phyloP scores from a whole-genome alignment of 2,329 filamentous ascomycete species.

The Trichoderma asperellum region DNA sequence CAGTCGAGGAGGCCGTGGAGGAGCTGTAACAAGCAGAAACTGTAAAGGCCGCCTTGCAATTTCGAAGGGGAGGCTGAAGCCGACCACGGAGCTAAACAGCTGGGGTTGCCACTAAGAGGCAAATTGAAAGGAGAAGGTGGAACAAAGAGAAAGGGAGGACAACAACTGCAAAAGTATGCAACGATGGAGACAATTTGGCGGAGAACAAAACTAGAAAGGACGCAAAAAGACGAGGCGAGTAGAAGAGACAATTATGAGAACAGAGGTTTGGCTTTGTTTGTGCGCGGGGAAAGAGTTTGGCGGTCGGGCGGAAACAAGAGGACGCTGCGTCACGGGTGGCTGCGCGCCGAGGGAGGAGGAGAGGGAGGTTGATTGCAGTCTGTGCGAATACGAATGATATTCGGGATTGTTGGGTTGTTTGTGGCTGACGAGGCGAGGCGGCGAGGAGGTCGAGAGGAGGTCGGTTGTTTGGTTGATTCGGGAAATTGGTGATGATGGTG shows the following conservation, averaged over 20 bases:
- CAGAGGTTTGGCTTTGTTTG: slow-evolving; percentile 15
- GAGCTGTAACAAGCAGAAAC: neutral
- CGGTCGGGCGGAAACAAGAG: slow-evolving; percentile 20
- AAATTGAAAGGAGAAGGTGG: slow-evolving; percentile 7
- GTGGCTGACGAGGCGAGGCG: neutral
- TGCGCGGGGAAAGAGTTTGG: slow-evolving; percentile 17
- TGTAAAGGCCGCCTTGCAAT: slow-evolving; percentile 25
- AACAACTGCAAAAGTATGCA: neutral
- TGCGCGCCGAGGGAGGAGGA: neutral
- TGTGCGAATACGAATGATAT: neutral
- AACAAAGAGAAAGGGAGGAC: neutral
- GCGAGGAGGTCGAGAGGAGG: slow-evolving; percentile 13
- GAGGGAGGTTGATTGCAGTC: neutral
- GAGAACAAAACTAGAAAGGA: neutral
- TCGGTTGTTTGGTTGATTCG: slow-evolving; percentile 1
- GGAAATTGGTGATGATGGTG: slow-evolving; percentile 18
- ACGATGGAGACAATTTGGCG: neutral
- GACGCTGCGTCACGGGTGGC: slow-evolving; percentile 10
- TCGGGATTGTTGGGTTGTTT: slow-evolving; percentile 4
- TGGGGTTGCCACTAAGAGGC: slow-evolving; percentile 3
- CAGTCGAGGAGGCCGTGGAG: neutral
- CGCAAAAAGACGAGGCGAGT: neutral
- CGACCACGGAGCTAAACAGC: slow-evolving; percentile 21
- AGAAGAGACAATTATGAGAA: slow-evolving; percentile 14
- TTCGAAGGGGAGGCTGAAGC: slow-evolving; percentile 11